Evolutionary conservation across 257 asterid species (phyloP), one percentile per base, ranked within the genome.

Genomic region (Coffea canephora): DNA sequence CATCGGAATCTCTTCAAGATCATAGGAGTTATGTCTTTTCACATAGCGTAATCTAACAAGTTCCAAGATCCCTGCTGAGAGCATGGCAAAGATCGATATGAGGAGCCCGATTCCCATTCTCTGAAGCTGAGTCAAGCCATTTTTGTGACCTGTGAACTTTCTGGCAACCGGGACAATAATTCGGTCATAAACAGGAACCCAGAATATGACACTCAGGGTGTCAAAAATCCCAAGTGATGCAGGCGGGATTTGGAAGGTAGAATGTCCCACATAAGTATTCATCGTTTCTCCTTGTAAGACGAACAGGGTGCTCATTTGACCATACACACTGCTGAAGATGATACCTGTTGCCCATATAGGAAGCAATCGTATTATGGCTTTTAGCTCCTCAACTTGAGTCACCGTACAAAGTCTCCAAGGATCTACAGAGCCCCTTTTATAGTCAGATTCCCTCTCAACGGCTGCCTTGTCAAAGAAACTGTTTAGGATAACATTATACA

Each of bases 401-500:
- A 91, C 89, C 0, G 93, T 88, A 91, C 97, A 91, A 0, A 89
- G 90, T n/a, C 88, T 84, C 97, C 97, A 91, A 0, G 84, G 84
- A 77, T 83, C 50, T 6, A 79, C 46, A 12, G 87, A 57, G 43
- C 81, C 86, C 5, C 84, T 86, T 25, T 0, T 49, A 39, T 71
- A 49, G 39, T 89, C 97, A 10, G 86, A 71, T 50, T 82, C 88
- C 39, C 50, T 39, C 82, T 84, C 88, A 41, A 90, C 91, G 14
- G 93, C 89, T 19, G 93, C 93, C 85, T 90, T 89, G 86, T 91
- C 97, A 23, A 91, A 90, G 85, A 90, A 91, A 21, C 97, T 91
- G 83, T 72, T 69, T 18, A 46, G 25, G 15, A 67, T 77, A 25
- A 23, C 83, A 61, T 79, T 2, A 52, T 59, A 41, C 64, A 50